phyloP scores from a whole-genome alignment of 73 alveolate genomes.

The Paramecium sexaurelia region DNA sequence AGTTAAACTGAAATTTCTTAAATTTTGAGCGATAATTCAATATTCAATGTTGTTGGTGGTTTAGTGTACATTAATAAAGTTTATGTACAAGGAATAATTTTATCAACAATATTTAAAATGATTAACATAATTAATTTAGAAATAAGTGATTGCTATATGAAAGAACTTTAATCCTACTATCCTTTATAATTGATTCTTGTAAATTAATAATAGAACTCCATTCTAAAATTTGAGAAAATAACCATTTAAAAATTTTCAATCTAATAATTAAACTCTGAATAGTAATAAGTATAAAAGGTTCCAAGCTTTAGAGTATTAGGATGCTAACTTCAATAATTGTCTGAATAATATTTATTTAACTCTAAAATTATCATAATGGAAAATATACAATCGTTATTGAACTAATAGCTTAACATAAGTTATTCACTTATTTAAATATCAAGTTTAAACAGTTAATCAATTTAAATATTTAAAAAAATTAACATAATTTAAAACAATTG shows the following conservation, averaged over 20 bases:
- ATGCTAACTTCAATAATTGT: background rate
- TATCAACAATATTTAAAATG: background rate
- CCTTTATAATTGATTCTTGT: background rate
- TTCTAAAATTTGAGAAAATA: background rate
- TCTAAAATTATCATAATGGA: background rate
- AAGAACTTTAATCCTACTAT: background rate
- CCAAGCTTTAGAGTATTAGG: background rate
- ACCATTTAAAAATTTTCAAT: background rate
- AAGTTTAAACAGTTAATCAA: background rate
- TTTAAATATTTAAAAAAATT: background rate
- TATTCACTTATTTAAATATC: background rate
- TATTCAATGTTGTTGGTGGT: background rate
- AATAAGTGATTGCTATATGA: background rate
- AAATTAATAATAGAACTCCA: background rate
- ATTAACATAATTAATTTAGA: background rate
- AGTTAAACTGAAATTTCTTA: background rate
- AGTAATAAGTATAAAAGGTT: background rate
- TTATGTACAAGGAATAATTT: background rate
- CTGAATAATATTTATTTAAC: background rate
- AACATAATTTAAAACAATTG: background rate
- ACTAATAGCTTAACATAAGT: background rate
- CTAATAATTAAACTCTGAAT: background rate
- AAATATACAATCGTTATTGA: background rate
- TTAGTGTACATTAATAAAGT: background rate
- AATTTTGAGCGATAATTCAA: background rate